Evolutionary conservation across 305 asterid genomes (phyloP).

Genomic region (Fraxinus albicans): DNA sequence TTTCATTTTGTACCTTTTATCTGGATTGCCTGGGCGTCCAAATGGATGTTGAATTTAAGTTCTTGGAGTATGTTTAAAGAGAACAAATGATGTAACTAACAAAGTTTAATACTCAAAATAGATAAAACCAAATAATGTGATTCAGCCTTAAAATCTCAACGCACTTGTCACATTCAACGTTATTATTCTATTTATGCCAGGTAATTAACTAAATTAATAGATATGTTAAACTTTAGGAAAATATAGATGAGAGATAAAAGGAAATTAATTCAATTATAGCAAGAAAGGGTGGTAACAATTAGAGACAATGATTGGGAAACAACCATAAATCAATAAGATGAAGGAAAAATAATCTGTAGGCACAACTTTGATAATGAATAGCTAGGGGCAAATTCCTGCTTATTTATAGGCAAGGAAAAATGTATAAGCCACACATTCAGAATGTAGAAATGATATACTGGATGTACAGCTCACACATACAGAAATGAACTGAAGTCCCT

Average conservation of each 20-base stretch:
- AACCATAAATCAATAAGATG: conserved; percentile 10
- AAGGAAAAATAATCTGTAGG: conserved; percentile 10
- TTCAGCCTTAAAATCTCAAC: conserved; percentile 19
- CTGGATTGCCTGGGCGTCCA: neutral
- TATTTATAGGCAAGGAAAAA: neutral
- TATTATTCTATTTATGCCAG: conserved; percentile 17
- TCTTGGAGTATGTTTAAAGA: conserved; percentile 9
- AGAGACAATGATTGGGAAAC: neutral
- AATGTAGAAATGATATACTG: neutral
- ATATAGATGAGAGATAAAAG: neutral
- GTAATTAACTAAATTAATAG: neutral
- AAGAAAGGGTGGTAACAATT: conserved; percentile 9
- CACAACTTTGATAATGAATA: neutral
- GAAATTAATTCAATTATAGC: conserved; percentile 15
- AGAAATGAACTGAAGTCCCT: neutral
- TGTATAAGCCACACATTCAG: neutral
- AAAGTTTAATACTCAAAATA: neutral
- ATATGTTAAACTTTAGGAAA: neutral
- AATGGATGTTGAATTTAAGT: neutral
- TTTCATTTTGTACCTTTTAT: neutral
- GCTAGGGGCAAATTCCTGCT: neutral
- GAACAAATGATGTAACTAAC: conserved; percentile 1
- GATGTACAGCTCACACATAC: neutral
- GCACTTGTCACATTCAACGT: conserved; percentile 9
- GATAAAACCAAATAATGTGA: conserved; percentile 3